A percentile compares a stretch with the other conserved stretches of the same genome.
These are phyloP conservation scores for Epichloe festucae DNA, from an alignment of 2,329 filamentous ascomycete genomes.

Conservation along the genomic window DNA sequence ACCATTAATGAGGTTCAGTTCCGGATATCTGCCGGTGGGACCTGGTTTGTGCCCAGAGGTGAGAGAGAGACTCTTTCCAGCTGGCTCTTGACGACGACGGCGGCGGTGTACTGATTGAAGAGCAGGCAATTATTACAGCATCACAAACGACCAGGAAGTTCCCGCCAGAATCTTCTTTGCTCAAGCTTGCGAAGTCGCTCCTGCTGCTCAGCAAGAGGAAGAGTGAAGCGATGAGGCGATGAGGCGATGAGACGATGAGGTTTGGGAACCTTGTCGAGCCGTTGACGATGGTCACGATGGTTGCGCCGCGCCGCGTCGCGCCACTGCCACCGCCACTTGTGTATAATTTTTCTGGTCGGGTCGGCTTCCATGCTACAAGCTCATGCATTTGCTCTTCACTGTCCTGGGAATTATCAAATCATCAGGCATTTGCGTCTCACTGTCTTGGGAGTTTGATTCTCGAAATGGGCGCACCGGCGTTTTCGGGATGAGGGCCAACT, in stretches of 20 bases:
- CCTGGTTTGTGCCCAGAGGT: slow-evolving; percentile 95
- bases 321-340: no score
- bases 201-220: neutral
- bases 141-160: slow-evolving; percentile 63
- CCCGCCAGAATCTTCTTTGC: slow-evolving; percentile 80
- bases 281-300: neutral
- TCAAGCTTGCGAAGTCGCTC: slow-evolving; percentile 57
- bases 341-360: no score
- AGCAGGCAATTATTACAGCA: slow-evolving; percentile 84
- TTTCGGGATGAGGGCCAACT: no score
- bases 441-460: no score
- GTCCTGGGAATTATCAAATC: no score
- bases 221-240: neutral
- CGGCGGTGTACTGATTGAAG: neutral
- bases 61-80: slow-evolving; percentile 27
- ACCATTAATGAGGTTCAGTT: slow-evolving; percentile 65
- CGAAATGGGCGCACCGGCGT: no score
- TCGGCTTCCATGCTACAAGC: no score
- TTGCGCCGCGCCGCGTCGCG: neutral
- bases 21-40: slow-evolving; percentile 72
- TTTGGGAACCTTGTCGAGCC: neutral
- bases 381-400: no score
- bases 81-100: neutral
- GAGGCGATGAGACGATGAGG: no score
- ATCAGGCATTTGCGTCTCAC: no score